Base-by-base conservation (phyloP, 257 asterid species). In the Mentha longifolia region DNA sequence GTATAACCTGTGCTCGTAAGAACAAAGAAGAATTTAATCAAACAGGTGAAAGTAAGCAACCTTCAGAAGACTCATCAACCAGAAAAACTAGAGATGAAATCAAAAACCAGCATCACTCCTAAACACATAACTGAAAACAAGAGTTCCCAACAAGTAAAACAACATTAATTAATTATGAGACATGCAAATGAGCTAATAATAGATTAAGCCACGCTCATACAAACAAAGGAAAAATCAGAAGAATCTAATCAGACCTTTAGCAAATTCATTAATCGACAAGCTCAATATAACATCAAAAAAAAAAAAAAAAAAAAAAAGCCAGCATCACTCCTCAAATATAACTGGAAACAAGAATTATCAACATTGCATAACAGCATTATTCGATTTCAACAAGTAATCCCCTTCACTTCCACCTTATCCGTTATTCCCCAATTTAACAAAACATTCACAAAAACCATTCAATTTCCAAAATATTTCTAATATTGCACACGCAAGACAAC, bases 351-450 rank as follows among this genome's bases (percentile, higher is more conserved):
- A 43, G 13, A 45, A 28, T 22, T 43, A 25, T 28, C 22, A 65
- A 28, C 58, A 65, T 46, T 46, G 14, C 28, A 13, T 45, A 28
- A 46, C 57, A 8, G 4, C 70, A 65, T 45, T 46, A 7, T n/a
- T 46, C 28, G 4, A 14, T 43, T 20, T 33, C 46, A 71, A 12
- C 12, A 49, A 45, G 9, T 3, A 50, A 50, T 6, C 16, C 30
- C 63, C 17, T 28, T 28, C 42, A 57, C 28, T 6, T 14, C 62
- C 42, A 57, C 62, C 42, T 57, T 22, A 42, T n/a, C 4, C 28
- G 6, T 28, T 63, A 71, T 64, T 41, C 63, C 47, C 64, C 10
- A 65, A 71, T 14, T 49, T n/a, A 47, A 49, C 52, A 63, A 62
- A 42, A 41, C 57, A 71, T 14, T 49, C 25, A 37, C 35, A 68